These are phyloP conservation scores for Fallopia convolvulus DNA, from an alignment of 148 eudicot genomes.

Conservation along the genomic window DNA sequence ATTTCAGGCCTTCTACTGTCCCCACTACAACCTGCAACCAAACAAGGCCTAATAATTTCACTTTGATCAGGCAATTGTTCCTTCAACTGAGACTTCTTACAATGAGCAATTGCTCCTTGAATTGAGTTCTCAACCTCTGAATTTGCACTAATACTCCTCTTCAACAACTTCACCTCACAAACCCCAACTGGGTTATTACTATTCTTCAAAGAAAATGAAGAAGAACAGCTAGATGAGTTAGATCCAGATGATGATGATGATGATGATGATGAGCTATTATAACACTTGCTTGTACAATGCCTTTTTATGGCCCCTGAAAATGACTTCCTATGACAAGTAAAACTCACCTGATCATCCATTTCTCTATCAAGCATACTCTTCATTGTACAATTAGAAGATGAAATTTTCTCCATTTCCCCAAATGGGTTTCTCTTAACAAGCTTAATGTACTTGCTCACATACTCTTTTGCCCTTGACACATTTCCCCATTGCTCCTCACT, in stretches of 20 bases:
- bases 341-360: slow-evolving; percentile 11
- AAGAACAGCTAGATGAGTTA: slow-evolving; percentile 19
- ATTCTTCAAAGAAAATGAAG: slow-evolving; percentile 25
- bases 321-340: slow-evolving; percentile 42
- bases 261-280: slow-evolving; percentile 18
- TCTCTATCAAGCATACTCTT: slow-evolving; percentile 27
- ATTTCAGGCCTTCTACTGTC: slow-evolving; percentile 15
- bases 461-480: slow-evolving; percentile 23
- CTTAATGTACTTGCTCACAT: slow-evolving; percentile 20
- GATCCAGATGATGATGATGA: slow-evolving; percentile 30
- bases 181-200: slow-evolving; percentile 21
- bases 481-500: slow-evolving; percentile 10
- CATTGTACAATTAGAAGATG: slow-evolving; percentile 16
- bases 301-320: slow-evolving; percentile 60
- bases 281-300: slow-evolving; percentile 33
- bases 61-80: not conserved
- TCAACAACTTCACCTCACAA: slow-evolving; percentile 34
- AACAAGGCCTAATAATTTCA: slow-evolving; percentile 26
- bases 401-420: slow-evolving; percentile 20
- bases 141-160: slow-evolving; percentile 49
- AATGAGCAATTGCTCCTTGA: slow-evolving; percentile 73
- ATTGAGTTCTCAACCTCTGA: slow-evolving; percentile 58
- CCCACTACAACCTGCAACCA: slow-evolving; percentile 13
- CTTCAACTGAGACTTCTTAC: slow-evolving; percentile 49
- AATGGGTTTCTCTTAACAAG: slow-evolving; percentile 22